Evolutionary conservation across 441 rosid genomes (phyloP).

Genomic region (Gossypium aridum): DNA sequence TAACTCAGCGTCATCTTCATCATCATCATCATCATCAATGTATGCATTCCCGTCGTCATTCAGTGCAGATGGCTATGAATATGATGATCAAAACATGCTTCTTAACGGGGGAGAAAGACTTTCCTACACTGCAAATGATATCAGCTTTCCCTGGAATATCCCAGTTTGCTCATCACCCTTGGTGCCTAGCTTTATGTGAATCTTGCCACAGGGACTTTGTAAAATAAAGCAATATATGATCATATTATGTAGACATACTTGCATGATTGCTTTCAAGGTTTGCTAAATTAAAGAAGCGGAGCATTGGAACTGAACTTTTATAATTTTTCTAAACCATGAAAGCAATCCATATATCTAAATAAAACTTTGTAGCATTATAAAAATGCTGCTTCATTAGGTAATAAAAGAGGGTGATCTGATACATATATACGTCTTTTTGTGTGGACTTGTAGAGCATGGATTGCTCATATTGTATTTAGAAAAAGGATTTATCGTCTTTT

Average conservation of each 20-base stretch:
- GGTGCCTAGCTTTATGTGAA: slow-evolving; percentile 33
- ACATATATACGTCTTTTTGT: background rate
- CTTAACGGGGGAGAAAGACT: slow-evolving; percentile 14
- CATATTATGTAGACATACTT: background rate
- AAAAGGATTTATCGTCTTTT: background rate
- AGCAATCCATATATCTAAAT: background rate
- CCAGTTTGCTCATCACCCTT: slow-evolving; percentile 35
- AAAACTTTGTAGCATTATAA: background rate
- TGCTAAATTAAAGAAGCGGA: background rate
- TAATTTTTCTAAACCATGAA: background rate
- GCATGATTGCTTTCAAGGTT: background rate
- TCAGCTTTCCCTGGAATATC: slow-evolving; percentile 31
- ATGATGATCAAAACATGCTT: slow-evolving; percentile 8
- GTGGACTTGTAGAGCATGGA: background rate
- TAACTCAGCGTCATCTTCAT: background rate
- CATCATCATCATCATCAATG: background rate
- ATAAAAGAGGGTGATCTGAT: background rate
- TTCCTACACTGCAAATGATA: slow-evolving; percentile 9
- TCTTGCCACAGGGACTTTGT: background rate
- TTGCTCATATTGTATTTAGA: background rate
- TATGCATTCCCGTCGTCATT: slow-evolving; percentile 12
- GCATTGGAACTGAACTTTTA: background rate
- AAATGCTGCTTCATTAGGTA: background rate
- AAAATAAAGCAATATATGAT: background rate
- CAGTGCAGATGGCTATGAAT: background rate